These are phyloP conservation scores for Usnea hakonensis DNA, from an alignment of 495 filamentous ascomycete genomes.

Conservation along the genomic window DNA sequence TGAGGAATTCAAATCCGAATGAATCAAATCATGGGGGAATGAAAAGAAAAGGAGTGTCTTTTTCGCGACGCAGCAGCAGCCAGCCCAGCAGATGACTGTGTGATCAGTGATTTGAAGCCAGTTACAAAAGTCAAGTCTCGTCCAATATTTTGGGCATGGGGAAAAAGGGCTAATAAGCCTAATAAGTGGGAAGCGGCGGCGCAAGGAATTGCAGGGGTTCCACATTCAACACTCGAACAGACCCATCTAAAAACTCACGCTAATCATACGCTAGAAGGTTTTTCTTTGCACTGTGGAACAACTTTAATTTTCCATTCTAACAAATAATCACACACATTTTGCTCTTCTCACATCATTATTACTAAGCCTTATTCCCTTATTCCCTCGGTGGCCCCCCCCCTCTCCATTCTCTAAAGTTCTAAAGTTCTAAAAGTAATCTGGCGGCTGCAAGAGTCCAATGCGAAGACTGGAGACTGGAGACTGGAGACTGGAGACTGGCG, in stretches of 20 bases:
- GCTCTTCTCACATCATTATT: not conserved
- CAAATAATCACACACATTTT: not conserved
- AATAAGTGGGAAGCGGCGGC: slow-evolving; percentile 5
- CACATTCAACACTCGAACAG: not conserved
- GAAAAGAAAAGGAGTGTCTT: slow-evolving; percentile 18
- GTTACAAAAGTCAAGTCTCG: not conserved
- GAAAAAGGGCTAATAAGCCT: not conserved
- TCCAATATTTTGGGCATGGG: not conserved
- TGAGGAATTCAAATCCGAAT: too few relatives aligned
- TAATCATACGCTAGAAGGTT: slow-evolving; percentile 5
- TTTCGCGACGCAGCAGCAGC: too few relatives aligned
- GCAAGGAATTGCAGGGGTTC: not conserved
- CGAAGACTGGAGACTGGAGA: too few relatives aligned
- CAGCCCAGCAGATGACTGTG: slow-evolving; percentile 7
- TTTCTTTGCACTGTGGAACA: slow-evolving; percentile 11
- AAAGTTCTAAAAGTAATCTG: too few relatives aligned
- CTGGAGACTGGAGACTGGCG: too few relatives aligned
- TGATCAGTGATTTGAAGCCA: not conserved
- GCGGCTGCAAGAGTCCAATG: too few relatives aligned
- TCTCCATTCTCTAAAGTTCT: too few relatives aligned
- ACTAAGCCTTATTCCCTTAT: not conserved
- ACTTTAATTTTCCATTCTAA: slow-evolving; percentile 4
- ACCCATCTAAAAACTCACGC: not conserved
- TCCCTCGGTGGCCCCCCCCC: too few relatives aligned
- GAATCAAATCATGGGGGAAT: too few relatives aligned